phyloP scores from a whole-genome alignment of 805 yeast species.

The Komagataella mondaviorum region DNA sequence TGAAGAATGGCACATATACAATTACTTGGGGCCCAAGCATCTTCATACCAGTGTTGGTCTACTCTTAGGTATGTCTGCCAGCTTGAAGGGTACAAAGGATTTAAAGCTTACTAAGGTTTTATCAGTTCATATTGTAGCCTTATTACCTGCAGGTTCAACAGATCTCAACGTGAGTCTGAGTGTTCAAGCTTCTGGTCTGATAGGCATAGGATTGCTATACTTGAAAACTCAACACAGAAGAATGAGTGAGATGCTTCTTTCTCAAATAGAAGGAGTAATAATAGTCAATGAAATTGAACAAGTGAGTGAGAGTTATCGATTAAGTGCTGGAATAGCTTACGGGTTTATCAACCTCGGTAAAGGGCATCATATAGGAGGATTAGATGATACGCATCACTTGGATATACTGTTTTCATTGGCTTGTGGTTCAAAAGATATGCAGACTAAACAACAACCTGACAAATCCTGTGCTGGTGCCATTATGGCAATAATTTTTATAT shows the following conservation, averaged over 20 bases:
- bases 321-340: slow-evolving; percentile 79
- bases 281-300: slow-evolving; percentile 38
- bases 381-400: slow-evolving; percentile 50
- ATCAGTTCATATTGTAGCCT: slow-evolving; percentile 85
- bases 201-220: slow-evolving; percentile 83
- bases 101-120: slow-evolving; percentile 78
- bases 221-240: slow-evolving; percentile 68
- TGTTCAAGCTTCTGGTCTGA: slow-evolving; percentile 84
- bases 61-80: slow-evolving; percentile 85
- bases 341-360: slow-evolving; percentile 78
- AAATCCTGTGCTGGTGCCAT: slow-evolving; percentile 65
- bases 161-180: slow-evolving; percentile 72
- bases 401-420: slow-evolving; percentile 49
- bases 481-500: slow-evolving; percentile 62
- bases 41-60: slow-evolving; percentile 76
- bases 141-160: slow-evolving; percentile 82
- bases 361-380: slow-evolving; percentile 43
- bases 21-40: slow-evolving; percentile 83
- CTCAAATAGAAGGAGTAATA: slow-evolving; percentile 39
- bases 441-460: slow-evolving; percentile 42
- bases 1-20: slow-evolving; percentile 95
- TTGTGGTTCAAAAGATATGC: slow-evolving; percentile 43
- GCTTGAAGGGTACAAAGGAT: slow-evolving; percentile 73
- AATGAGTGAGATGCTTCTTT: slow-evolving; percentile 67
- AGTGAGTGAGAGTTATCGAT: slow-evolving; percentile 67